These are phyloP conservation scores for Cudoniella acicularis DNA, from an alignment of 495 filamentous ascomycete species.

Conservation along the genomic window DNA sequence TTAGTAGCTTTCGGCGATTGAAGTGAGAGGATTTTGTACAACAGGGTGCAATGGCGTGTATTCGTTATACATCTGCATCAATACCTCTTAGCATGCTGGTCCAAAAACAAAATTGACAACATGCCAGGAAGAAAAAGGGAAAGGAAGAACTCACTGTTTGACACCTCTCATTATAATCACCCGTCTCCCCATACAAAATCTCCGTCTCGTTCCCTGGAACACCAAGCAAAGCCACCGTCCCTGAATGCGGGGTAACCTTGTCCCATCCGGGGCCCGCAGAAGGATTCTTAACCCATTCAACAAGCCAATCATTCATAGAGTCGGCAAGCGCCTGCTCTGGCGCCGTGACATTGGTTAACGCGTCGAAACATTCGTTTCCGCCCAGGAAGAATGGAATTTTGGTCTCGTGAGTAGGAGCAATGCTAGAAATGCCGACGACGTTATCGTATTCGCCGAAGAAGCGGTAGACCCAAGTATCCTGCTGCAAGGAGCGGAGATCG, in stretches of 20 bases:
- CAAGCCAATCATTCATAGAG: neutral
- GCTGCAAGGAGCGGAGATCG: neutral
- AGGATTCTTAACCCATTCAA: neutral
- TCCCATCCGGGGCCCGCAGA: neutral
- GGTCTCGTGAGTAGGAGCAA: neutral
- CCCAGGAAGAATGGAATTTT: neutral
- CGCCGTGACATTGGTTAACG: neutral
- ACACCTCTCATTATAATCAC: neutral
- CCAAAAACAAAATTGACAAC: neutral
- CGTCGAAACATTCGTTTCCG: neutral
- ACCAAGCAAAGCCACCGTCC: neutral
- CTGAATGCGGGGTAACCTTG: neutral
- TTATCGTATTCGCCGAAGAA: neutral
- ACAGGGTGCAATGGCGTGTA: neutral
- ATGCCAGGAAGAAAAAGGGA: too few relatives aligned
- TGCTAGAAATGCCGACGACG: neutral
- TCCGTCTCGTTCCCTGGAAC: neutral
- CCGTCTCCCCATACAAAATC: neutral
- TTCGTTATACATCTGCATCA: neutral
- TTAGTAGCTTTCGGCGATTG: too few relatives aligned
- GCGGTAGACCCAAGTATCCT: neutral
- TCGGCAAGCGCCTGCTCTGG: neutral
- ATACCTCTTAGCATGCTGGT: neutral
- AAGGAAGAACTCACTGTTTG: neutral
- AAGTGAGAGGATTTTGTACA: neutral